Conservation (phyloP, 2,329 filamentous ascomycete genomes). For the Pestalotiopsis sp. region DNA sequence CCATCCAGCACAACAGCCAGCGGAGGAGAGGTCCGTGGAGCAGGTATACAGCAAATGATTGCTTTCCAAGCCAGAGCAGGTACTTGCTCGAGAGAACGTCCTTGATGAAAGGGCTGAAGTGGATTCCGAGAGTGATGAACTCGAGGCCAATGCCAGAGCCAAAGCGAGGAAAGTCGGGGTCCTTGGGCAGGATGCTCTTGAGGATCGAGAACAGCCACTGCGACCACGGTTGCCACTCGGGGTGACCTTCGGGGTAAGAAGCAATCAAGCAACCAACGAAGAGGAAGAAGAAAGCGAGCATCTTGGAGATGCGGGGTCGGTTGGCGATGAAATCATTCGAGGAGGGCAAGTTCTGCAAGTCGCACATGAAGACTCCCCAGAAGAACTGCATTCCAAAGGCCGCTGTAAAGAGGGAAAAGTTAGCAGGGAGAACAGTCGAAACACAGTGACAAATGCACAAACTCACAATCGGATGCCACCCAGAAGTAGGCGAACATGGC, state of each 20-base stretch:
- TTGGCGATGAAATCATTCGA: constrained; percentile 49
- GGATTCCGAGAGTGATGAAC: constrained; percentile 32
- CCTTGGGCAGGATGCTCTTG: constrained; percentile 44
- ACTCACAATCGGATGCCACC: constrained; percentile 36
- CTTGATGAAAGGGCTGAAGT: constrained; percentile 43
- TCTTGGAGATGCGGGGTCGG: constrained; percentile 42
- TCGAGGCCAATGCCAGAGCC: constrained; percentile 38
- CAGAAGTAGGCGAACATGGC: constrained; percentile 53
- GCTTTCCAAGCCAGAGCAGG: constrained; percentile 64
- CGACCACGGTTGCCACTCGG: constrained; percentile 58
- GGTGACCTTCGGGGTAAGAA: constrained; percentile 60
- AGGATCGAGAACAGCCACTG: constrained; percentile 44
- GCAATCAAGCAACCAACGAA: constrained; percentile 57
- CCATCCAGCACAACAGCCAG: constrained; percentile 61
- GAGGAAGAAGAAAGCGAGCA: constrained; percentile 52
- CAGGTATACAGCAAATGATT: constrained; percentile 67
- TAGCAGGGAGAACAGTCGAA: constrained; percentile 11
- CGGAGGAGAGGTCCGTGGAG: constrained; percentile 64
- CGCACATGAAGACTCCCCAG: constrained; percentile 63
- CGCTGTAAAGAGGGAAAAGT: constrained; percentile 21
- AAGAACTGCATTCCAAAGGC: constrained; percentile 61
- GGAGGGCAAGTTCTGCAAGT: constrained; percentile 52
- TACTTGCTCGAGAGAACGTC: constrained; percentile 54
- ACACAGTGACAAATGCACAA: not conserved
- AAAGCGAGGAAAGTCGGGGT: constrained; percentile 48